Conservation (phyloP, 2,329 filamentous ascomycete genomes). For the Ceratocystis destructans region DNA sequence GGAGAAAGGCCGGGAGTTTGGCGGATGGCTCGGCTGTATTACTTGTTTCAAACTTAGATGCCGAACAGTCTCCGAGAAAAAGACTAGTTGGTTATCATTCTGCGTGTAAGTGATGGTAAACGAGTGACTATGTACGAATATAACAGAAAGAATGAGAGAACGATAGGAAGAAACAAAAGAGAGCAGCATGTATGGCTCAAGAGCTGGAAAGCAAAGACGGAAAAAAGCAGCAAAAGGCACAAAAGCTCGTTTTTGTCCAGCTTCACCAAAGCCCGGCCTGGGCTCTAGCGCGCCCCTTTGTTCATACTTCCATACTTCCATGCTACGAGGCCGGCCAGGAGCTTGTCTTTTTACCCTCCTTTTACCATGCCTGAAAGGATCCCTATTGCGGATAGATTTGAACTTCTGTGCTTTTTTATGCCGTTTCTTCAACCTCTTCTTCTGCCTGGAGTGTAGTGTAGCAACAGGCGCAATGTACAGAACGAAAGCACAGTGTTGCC, state of each 20-base stretch:
- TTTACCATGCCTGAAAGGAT: not conserved
- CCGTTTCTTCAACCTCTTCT: not conserved
- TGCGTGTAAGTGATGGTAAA: not conserved
- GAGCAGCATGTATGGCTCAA: not conserved
- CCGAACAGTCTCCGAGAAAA: conserved; percentile 1
- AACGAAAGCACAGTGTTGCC: not conserved
- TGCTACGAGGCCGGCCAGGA: not conserved
- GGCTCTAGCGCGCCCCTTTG: conserved; percentile 1
- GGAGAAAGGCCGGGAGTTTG: not conserved
- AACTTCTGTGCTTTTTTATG: not conserved
- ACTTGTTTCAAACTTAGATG: not conserved
- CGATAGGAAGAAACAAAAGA: not conserved
- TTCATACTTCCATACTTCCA: not conserved
- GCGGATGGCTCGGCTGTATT: not conserved
- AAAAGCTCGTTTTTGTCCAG: not conserved
- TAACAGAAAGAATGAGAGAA: not conserved
- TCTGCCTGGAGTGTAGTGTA: not conserved
- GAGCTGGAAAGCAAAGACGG: not conserved
- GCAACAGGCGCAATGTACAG: too few species aligned
- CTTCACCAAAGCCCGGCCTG: not conserved
- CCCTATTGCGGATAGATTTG: not conserved
- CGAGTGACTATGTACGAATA: not conserved
- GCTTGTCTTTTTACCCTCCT: not conserved
- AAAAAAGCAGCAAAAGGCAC: not conserved
- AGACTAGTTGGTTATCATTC: not conserved